Percentiles rank a stretch among this genome's conserved stretches.
Evolutionary conservation across 202 grass and related monocot species (phyloP).

Genomic region (Panicum virgatum): DNA sequence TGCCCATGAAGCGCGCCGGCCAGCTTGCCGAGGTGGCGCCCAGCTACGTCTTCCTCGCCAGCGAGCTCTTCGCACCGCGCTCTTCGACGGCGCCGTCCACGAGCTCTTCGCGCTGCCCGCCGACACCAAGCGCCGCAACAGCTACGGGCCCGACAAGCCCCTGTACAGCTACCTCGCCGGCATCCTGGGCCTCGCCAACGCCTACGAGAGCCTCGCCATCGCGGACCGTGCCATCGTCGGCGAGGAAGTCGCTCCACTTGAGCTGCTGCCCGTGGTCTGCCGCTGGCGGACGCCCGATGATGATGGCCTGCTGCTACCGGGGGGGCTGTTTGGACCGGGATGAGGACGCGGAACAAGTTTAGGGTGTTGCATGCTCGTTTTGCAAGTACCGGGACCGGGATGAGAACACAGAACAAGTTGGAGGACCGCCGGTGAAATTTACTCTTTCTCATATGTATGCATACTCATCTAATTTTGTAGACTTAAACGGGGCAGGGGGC

Average conservation of each 20-base stretch:
- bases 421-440: too few species aligned
- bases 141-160: conserved; percentile 48
- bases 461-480: neutral
- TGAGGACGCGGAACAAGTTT: too few species aligned
- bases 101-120: conserved; percentile 62
- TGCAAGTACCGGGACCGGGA: too few species aligned
- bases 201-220: conserved; percentile 74
- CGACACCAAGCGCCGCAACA: conserved; percentile 65
- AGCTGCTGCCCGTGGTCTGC: too few species aligned
- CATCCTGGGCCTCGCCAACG: conserved; percentile 30
- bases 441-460: too few species aligned
- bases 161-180: conserved; percentile 66
- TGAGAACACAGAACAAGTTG: too few species aligned
- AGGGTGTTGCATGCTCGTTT: too few species aligned
- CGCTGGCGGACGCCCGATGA: too few species aligned
- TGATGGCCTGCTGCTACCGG: too few species aligned
- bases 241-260: too few species aligned
- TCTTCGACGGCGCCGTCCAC: conserved; percentile 45
- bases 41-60: conserved; percentile 78
- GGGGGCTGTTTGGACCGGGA: too few species aligned
- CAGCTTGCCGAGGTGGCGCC: conserved; percentile 78
- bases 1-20: conserved; percentile 68
- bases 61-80: conserved; percentile 37
- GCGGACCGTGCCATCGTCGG: too few species aligned
- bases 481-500: neutral